Evolutionary conservation across 768 basidiomycete species (phyloP), one percentile per base, ranked within the genome.

Genomic region (Leccinum fibrillosum): DNA sequence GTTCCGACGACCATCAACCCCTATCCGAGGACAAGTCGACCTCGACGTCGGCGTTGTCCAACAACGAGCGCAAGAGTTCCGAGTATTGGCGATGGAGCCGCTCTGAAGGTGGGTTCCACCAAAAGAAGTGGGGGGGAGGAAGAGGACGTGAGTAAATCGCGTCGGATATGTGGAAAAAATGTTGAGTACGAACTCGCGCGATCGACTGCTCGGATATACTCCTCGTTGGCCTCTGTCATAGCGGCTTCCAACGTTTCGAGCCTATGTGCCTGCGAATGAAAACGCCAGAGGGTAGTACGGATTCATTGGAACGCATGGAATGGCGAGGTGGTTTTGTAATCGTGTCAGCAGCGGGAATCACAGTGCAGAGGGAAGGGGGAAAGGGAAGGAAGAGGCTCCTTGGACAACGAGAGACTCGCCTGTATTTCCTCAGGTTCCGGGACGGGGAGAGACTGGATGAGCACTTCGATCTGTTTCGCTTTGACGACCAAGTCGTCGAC

Each of bases 401-500:
- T 3, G 49, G 13, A 49, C 0, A 13, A 34, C 11, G 25, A n/a
- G 34, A 26, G 21, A 56, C 66, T 50, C 13, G 53, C 91, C 79
- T 92, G 90, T 21, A 79, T 80, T 67, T 89, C 88, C 66, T 91
- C 90, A 2, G 85, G 79, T 68, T 93, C 92, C 2, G 88, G 87
- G 39, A 83, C 84, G 0, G 92, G 92, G 13, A 96, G 72, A 0
- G 86, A 86, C 52, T 88, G 82, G 52, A 96, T 90, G 50, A 95
- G 81, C 65, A 84, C 87, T 64, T 95, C 89, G 44, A 96, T 83
- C 70, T 94, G 91, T 66, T 95, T 95, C 13, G 92, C 91, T 66
- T 95, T 94, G 39, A 85, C 80, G 42, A 94, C 81, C 42, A 96
- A 77, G 66, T 95, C 93, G 15, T 81, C 76, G 5, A 93, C 90